Evolutionary conservation across 345 rosid genomes (phyloP), one percentile per base, ranked within the genome.

Genomic region (Pugionium dolabratum): DNA sequence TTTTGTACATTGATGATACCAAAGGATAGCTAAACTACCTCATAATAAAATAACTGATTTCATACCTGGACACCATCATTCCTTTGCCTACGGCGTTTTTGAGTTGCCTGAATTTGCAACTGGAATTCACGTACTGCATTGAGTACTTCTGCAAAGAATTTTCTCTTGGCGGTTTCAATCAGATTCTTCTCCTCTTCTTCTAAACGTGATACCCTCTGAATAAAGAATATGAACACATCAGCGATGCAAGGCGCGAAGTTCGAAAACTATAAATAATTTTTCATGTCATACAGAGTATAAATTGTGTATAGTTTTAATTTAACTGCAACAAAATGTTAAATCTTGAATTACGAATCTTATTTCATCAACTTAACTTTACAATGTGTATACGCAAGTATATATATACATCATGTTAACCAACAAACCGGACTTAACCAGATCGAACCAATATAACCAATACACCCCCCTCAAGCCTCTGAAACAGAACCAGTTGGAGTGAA

Each of bases 71-170:
- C 56, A 48, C 90, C 84, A 57, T 95, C 99, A 70, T 95, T 95
- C 74, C 97, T 91, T 79, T 91, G 99, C 76, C 90, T 95, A 74
- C 95, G 83, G 4, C 97, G 93, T 73, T 91, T 95, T 60, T 84
- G 78, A 62, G 93, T 77, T 52, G 95, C 88, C 61, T 85, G 96
- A 72, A 81, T 72, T 76, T 87, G 88, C 70, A 86, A 77, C 79
- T 88, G 95, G 70, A 85, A 91, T 70, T 95, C 99, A 31, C 97
- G 95, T 52, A 88, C 85, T 29, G 95, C 86, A 79, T 95, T 91
- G 59, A 88, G 85, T 73, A 95, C 68, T 74, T 95, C 99, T 9
- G 88, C 80, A 54, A 94, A 95, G 79, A 95, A 95, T 52, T 80
- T 88, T 73, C 86, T 84, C 77, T 89, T 91, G 59, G 83, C 86